Conservation (phyloP, 306 rosid genomes). For the Corylus avellana region DNA sequence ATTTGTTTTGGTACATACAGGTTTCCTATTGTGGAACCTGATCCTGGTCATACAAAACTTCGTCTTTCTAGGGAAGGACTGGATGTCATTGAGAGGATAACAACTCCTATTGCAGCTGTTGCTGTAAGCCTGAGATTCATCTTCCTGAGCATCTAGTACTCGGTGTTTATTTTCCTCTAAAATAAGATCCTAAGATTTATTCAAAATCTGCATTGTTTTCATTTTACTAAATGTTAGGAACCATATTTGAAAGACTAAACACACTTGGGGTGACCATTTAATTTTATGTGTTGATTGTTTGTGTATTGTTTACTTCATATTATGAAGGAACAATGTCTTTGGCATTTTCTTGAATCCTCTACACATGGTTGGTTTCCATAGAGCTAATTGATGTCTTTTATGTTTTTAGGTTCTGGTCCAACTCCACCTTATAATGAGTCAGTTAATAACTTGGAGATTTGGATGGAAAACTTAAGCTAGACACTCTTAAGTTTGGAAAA, state of each 20-base stretch:
- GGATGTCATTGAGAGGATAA: slow-evolving; percentile 79
- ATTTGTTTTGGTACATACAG: slow-evolving; percentile 42
- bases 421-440: not conserved
- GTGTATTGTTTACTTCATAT: slow-evolving; percentile 8
- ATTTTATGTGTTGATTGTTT: slow-evolving; percentile 7
- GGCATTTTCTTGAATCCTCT: slow-evolving; percentile 16
- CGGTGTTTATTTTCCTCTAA: not conserved
- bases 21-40: slow-evolving; percentile 93
- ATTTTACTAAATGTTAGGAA: not conserved
- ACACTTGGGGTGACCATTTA: slow-evolving; percentile 5
- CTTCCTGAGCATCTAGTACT: slow-evolving; percentile 1
- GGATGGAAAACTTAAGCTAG: not conserved
- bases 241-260: not conserved
- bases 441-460: not conserved
- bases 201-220: not conserved
- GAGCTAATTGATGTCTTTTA: not conserved
- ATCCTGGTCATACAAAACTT: slow-evolving; percentile 88
- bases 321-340: slow-evolving; percentile 2
- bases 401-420: not conserved
- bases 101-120: slow-evolving; percentile 85
- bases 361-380: not conserved
- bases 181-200: not conserved
- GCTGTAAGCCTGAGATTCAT: slow-evolving; percentile 58
- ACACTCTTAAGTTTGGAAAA: not conserved
- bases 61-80: slow-evolving; percentile 87